Evolutionary conservation across 352 stramenopile genomes (phyloP), one percentile per base, ranked within the genome.

Genomic region (Globisporangium carolinianum): DNA sequence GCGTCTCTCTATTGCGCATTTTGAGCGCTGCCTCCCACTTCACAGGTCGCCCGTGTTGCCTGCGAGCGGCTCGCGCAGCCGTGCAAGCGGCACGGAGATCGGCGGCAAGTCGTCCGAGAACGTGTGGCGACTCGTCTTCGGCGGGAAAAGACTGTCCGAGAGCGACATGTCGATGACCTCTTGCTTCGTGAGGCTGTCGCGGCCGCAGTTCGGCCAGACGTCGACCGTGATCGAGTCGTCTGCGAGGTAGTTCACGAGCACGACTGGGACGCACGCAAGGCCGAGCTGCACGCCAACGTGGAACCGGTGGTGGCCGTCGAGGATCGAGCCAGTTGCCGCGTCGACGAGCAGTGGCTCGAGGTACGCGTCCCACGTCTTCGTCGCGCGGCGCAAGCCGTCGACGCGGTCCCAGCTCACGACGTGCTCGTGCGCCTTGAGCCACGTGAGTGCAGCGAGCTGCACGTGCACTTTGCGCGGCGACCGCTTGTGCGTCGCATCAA

Each of bases 321-420:
- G 56, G 61, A 94, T 94, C 32, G 85, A 76, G 12, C 85, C 85
- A 14, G 80, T 91, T 17, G 61, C 69, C 32, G 63, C 62, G 52
- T 94, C 85, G 39, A 92, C 82, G 18, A 94, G 80, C 38, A 94
- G 53, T 17, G 85, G 85, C 61, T 94, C 83, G n/a, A 91, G 61
- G 65, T 94, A 94, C 15, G 85, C 82, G 59, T 86, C 66, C 85
- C 85, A 94, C 41, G 71, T 72, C 47, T 88, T 65, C 10, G 85
- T 94, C 1, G 85, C 82, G 32, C 76, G 83, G 1, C 81, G 82
- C 17, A 94, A 66, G 32, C 81, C 81, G 3, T 92, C 85, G n/a
- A 94, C 85, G 18, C 83, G 82, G 47, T 90, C 79, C 76, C 79
- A 91, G 59, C 85, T 92, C 52, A 94, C 85, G 7, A 94, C 83